Evolutionary conservation across 352 stramenopile species (phyloP), one percentile per base, ranked within the genome.

Genomic region (Pythium folliculosum): DNA sequence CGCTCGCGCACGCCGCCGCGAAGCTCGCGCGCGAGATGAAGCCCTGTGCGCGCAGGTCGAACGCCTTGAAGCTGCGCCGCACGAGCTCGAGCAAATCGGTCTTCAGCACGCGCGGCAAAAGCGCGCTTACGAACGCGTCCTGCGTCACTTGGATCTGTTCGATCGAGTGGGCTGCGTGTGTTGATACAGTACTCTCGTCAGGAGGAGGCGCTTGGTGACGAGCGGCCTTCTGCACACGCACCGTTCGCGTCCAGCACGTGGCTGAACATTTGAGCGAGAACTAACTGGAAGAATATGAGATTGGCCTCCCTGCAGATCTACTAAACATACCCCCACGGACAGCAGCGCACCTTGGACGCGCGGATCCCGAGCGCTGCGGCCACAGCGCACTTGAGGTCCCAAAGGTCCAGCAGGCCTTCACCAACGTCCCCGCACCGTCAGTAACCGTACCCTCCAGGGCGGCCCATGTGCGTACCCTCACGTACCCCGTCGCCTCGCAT

Each of bases 21-120:
- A 92, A 92, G 65, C 76, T 89, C 30, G 72, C 65, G 10, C 81
- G 69, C n/a, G 81, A 83, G 49, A 92, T 77, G 58, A 92, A 92
- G 1, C 83, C 83, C 60, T 90, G 66, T 0, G 78, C 75, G 16
- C 77, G 70, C 27, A 87, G 50, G 48, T 90, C 83, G 44, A 92
- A 61, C 22, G 83, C 81, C 70, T 92, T 92, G 65, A 92, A 92
- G 21, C 72, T 50, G 22, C 78, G 77, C 13, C 81, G 72, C 8
- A 89, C 69, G 55, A 83, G 70, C 32, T 90, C 83, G 5, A 92
- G 63, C 43, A 87, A 25, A 59, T 92, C 82, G 2, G 60, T 74
- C 19, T 75, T 84, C 23, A 49, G 67, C 38, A 88, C 47, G 25
- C 83, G 71, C 9, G 60, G 67, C 40, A 69, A 51, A 63, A 90